Evolutionary conservation across 2,329 filamentous ascomycete species (phyloP).

Genomic region (Penicillium glabrum): DNA sequence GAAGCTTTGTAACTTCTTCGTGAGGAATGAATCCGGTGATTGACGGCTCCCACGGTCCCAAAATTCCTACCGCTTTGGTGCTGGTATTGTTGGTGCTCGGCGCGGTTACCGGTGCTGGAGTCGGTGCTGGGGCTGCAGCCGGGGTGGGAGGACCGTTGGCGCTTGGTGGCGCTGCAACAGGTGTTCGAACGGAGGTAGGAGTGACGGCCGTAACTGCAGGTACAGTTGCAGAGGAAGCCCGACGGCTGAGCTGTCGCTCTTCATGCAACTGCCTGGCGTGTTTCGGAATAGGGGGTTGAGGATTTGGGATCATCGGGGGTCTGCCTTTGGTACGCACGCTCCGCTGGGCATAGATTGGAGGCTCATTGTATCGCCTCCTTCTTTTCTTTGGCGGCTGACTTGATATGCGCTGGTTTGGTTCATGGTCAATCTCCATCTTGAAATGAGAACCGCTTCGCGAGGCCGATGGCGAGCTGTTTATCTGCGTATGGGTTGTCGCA

Average conservation of each 20-base stretch:
- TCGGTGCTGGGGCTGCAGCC: slow-evolving; percentile 1
- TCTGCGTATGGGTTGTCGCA: slow-evolving; percentile 17
- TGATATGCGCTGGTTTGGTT: slow-evolving; percentile 18
- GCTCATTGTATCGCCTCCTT: slow-evolving; percentile 52
- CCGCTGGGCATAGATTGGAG: slow-evolving; percentile 53
- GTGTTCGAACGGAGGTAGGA: slow-evolving; percentile 15
- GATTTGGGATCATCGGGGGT: slow-evolving; percentile 43
- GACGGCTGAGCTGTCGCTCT: slow-evolving; percentile 24
- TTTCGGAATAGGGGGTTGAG: slow-evolving; percentile 34
- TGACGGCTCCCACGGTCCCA: slow-evolving; percentile 53
- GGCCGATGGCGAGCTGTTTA: slow-evolving; percentile 31
- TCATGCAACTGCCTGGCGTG: slow-evolving; percentile 25
- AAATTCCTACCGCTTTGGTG: slow-evolving; percentile 21
- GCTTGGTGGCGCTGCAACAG: slow-evolving; percentile 20
- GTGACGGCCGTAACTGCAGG: slow-evolving; percentile 11
- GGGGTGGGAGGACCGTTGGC: slow-evolving; percentile 28
- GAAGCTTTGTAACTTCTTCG: slow-evolving; percentile 70
- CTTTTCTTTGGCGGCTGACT: slow-evolving; percentile 48
- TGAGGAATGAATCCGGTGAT: slow-evolving; percentile 70
- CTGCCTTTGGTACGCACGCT: slow-evolving; percentile 42
- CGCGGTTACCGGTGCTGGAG: slow-evolving; percentile 2
- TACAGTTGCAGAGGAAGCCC: slow-evolving; percentile 18
- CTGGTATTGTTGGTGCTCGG: background rate
- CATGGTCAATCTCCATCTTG: slow-evolving; percentile 26
- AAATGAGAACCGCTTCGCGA: slow-evolving; percentile 16